phyloP scores from a whole-genome alignment of 768 basidiomycete species.

The Psilocybe subaeruginosa region DNA sequence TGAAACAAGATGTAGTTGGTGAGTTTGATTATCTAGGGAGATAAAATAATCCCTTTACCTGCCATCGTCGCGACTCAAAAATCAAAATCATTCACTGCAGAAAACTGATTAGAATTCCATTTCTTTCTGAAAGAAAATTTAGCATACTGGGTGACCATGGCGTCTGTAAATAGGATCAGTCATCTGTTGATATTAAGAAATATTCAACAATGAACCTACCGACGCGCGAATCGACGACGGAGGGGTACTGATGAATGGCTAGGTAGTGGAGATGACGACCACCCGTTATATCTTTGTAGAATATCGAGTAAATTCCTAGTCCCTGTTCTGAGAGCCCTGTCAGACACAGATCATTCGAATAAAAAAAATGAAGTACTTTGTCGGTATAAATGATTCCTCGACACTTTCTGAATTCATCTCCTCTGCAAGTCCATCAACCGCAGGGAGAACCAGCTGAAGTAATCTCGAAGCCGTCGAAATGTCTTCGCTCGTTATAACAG shows the following conservation, averaged over 20 bases:
- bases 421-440: too few species aligned
- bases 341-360: background rate
- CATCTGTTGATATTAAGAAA: background rate
- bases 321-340: constrained; percentile 1
- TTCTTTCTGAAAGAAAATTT: too few species aligned
- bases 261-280: constrained; percentile 3
- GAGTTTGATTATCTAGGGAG: background rate
- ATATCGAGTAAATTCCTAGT: constrained; percentile 7
- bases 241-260: constrained; percentile 6
- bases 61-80: background rate
- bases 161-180: constrained; percentile 8
- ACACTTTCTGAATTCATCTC: background rate
- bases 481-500: background rate
- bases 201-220: constrained; percentile 6
- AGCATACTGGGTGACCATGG: constrained; percentile 27
- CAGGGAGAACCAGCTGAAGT: background rate
- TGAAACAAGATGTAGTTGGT: background rate
- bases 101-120: background rate
- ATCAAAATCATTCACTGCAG: background rate
- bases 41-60: background rate
- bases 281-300: constrained; percentile 8
- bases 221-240: constrained; percentile 17
- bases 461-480: background rate
- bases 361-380: background rate
- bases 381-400: background rate